phyloP scores from a whole-genome alignment of 108 stramenopile genomes.

The Nannochloropsis gaditana region DNA sequence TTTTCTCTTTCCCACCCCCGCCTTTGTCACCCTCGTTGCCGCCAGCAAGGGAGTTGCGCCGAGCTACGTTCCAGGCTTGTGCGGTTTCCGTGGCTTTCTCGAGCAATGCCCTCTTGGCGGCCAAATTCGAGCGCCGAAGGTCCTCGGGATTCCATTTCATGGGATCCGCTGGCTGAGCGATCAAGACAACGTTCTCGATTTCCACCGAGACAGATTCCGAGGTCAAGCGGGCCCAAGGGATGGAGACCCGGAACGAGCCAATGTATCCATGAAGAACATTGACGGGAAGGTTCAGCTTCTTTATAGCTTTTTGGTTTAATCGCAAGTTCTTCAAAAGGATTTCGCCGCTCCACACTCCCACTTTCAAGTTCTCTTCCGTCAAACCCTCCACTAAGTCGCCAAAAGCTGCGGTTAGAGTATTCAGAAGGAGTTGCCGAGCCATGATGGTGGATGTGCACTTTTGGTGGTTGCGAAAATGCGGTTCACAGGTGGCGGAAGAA shows the following conservation, averaged over 20 bases:
- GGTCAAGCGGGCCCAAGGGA: slow-evolving; percentile 43
- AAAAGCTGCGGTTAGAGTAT: slow-evolving; percentile 45
- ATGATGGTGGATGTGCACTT: slow-evolving; percentile 20
- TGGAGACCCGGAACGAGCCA: slow-evolving; percentile 30
- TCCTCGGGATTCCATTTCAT: slow-evolving; percentile 44
- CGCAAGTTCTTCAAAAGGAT: slow-evolving; percentile 45
- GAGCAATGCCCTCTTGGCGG: slow-evolving; percentile 32
- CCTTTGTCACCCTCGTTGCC: background rate
- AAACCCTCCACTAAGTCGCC: slow-evolving; percentile 50
- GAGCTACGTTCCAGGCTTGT: background rate
- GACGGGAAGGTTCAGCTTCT: slow-evolving; percentile 49
- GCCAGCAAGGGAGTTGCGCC: background rate
- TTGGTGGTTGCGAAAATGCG: no score
- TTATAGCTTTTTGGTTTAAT: slow-evolving; percentile 43
- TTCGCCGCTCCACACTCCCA: slow-evolving; percentile 54
- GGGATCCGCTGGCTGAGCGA: slow-evolving; percentile 37
- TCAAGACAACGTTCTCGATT: slow-evolving; percentile 39
- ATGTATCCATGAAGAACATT: slow-evolving; percentile 32
- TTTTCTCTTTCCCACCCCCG: slow-evolving; percentile 25
- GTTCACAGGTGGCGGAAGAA: no score
- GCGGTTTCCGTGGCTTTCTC: slow-evolving; percentile 28
- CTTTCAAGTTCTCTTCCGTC: slow-evolving; percentile 50
- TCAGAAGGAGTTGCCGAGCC: slow-evolving; percentile 47
- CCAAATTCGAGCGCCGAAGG: slow-evolving; percentile 28
- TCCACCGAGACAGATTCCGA: slow-evolving; percentile 43